phyloP scores from a whole-genome alignment of 75 land plant genomes.

The Pinus taeda region DNA sequence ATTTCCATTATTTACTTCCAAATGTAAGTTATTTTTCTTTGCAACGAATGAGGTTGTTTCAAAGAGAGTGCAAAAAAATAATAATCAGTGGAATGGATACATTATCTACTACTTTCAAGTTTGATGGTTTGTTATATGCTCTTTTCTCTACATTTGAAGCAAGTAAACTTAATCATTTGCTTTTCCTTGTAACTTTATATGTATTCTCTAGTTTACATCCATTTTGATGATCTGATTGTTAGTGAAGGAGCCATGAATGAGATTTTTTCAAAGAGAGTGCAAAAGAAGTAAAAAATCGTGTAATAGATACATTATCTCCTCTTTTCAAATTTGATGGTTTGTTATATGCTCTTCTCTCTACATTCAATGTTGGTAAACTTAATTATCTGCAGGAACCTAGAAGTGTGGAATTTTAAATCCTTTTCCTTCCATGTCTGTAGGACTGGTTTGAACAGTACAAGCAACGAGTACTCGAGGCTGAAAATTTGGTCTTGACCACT shows the following conservation, averaged over 20 bases:
- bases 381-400: not conserved
- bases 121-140: too few species aligned
- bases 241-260: not conserved
- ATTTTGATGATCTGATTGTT: too few species aligned
- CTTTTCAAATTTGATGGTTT: not conserved
- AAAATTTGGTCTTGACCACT: constrained; percentile 64
- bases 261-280: not conserved
- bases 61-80: too few species aligned
- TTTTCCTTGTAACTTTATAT: too few species aligned
- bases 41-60: not conserved
- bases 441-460: constrained; percentile 72
- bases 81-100: too few species aligned
- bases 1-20: constrained; percentile 35
- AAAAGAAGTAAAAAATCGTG: not conserved
- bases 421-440: constrained; percentile 19
- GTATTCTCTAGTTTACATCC: too few species aligned
- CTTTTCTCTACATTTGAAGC: too few species aligned
- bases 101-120: too few species aligned
- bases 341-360: not conserved
- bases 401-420: not conserved
- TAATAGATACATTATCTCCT: not conserved
- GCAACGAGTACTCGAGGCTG: constrained; percentile 61
- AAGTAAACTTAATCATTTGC: too few species aligned
- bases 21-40: constrained; percentile 28
- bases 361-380: not conserved